Evolutionary conservation across 192 early-diverging fungal genomes (phyloP).

Genomic region (Coemansia sp.): DNA sequence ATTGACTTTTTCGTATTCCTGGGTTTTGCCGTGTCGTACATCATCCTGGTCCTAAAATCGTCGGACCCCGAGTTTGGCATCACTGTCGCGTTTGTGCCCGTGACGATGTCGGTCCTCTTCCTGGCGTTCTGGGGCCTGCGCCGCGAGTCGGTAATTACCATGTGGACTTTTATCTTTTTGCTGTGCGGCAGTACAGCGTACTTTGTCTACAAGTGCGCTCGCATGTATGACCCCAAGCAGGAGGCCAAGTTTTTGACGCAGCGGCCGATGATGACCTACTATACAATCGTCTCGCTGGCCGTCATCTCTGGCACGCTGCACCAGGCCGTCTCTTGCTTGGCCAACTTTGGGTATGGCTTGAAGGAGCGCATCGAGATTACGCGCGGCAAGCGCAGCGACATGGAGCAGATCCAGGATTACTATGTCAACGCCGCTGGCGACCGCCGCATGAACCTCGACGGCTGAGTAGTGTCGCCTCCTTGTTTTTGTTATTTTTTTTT

Average conservation of each 20-base stretch:
- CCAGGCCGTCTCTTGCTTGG: slow-evolving; percentile 45
- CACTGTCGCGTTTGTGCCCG: slow-evolving; percentile 48
- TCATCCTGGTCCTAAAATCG: slow-evolving; percentile 61
- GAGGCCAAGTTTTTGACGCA: slow-evolving; percentile 43
- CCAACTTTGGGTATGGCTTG: slow-evolving; percentile 56
- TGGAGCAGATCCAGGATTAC: slow-evolving; percentile 58
- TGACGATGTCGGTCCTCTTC: slow-evolving; percentile 45
- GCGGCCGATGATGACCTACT: slow-evolving; percentile 56
- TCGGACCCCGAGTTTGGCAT: slow-evolving; percentile 56
- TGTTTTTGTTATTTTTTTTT: not conserved
- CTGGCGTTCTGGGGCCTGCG: slow-evolving; percentile 56
- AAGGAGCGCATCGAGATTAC: slow-evolving; percentile 55
- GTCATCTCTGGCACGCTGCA: slow-evolving; percentile 46
- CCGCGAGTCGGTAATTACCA: slow-evolving; percentile 30
- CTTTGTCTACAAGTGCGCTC: slow-evolving; percentile 55
- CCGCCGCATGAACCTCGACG: slow-evolving; percentile 54
- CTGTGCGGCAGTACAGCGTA: slow-evolving; percentile 50
- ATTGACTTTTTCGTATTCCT: slow-evolving; percentile 58
- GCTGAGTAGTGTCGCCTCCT: slow-evolving; percentile 5
- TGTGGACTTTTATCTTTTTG: slow-evolving; percentile 52
- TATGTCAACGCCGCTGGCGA: slow-evolving; percentile 56
- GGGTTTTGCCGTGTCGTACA: slow-evolving; percentile 59
- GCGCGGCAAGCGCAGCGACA: slow-evolving; percentile 54
- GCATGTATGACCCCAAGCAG: slow-evolving; percentile 57
- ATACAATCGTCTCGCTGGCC: slow-evolving; percentile 42